These are phyloP conservation scores for Geotrichum klebahnii DNA, from an alignment of 1,139 yeast species.

Conservation along the genomic window DNA sequence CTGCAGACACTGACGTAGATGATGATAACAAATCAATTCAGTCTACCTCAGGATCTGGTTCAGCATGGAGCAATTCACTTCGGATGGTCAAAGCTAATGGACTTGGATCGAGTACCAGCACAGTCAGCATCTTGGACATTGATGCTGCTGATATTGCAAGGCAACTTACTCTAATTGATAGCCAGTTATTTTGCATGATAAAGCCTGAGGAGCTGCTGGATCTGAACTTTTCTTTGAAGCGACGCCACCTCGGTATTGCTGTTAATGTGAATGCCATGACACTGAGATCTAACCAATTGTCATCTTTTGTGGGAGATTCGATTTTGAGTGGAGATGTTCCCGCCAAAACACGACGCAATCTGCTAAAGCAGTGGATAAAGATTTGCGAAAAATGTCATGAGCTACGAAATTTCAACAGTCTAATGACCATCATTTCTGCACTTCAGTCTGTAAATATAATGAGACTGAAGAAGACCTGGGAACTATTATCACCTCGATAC, in stretches of 20 bases:
- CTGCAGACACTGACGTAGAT: slow-evolving; percentile 5
- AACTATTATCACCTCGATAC: slow-evolving; percentile 58
- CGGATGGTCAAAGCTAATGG: slow-evolving; percentile 23
- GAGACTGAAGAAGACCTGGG: slow-evolving; percentile 67
- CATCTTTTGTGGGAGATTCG: slow-evolving; percentile 79
- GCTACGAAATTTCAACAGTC: slow-evolving; percentile 75
- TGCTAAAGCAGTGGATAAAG: slow-evolving; percentile 76
- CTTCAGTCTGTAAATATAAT: slow-evolving; percentile 78
- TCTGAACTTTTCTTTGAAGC: slow-evolving; percentile 64
- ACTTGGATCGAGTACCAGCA: background rate
- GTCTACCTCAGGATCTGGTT: slow-evolving; percentile 8
- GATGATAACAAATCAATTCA: slow-evolving; percentile 11
- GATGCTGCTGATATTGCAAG: slow-evolving; percentile 80
- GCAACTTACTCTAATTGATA: slow-evolving; percentile 78
- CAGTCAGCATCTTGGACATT: slow-evolving; percentile 51
- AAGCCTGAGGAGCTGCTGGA: slow-evolving; percentile 70
- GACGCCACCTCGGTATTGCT: slow-evolving; percentile 55
- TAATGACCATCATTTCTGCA: slow-evolving; percentile 84
- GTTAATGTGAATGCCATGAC: slow-evolving; percentile 72
- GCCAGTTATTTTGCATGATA: slow-evolving; percentile 62
- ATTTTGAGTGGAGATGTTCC: slow-evolving; percentile 43
- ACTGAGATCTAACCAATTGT: slow-evolving; percentile 69
- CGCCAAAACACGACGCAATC: slow-evolving; percentile 52
- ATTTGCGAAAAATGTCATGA: slow-evolving; percentile 78
- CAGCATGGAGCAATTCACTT: slow-evolving; percentile 25